Evolutionary conservation across 441 rosid genomes (phyloP).

Genomic region (Kokia cookei): DNA sequence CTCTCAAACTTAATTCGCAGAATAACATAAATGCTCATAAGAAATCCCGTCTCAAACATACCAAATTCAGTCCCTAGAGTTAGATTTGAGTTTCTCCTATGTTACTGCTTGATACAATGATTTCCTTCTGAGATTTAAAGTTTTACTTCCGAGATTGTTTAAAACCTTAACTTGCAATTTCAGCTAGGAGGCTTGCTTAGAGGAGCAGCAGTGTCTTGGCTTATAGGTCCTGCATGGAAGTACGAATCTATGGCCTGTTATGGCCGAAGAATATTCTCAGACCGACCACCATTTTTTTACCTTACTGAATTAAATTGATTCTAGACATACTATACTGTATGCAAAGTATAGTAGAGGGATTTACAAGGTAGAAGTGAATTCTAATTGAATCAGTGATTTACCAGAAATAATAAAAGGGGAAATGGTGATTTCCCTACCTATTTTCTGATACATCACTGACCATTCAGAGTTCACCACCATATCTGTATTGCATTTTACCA

Average conservation of each 20-base stretch:
- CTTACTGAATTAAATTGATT: slow-evolving; percentile 1
- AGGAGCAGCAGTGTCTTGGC: slow-evolving; percentile 69
- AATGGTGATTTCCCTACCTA: neutral
- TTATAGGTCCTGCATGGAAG: slow-evolving; percentile 81
- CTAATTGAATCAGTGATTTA: neutral
- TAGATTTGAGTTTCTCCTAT: too few species aligned
- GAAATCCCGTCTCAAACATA: too few species aligned
- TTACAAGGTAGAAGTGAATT: neutral
- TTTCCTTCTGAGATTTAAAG: neutral
- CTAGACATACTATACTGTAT: neutral
- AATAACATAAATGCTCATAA: neutral
- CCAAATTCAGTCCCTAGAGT: too few species aligned
- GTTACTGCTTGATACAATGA: too few species aligned
- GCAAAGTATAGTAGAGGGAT: neutral
- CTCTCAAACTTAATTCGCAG: neutral
- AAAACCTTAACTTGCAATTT: neutral
- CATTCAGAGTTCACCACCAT: neutral
- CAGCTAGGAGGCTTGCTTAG: slow-evolving; percentile 83
- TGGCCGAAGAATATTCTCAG: too few species aligned
- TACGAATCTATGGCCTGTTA: slow-evolving; percentile 13
- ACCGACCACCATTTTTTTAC: slow-evolving; percentile 45
- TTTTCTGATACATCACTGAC: neutral
- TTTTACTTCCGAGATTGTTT: neutral
- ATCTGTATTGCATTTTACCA: neutral
- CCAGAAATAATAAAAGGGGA: neutral